Evolutionary conservation across 306 rosid genomes (phyloP), one percentile per base, ranked within the genome.

Genomic region (Pterocarpus macrocarpus): DNA sequence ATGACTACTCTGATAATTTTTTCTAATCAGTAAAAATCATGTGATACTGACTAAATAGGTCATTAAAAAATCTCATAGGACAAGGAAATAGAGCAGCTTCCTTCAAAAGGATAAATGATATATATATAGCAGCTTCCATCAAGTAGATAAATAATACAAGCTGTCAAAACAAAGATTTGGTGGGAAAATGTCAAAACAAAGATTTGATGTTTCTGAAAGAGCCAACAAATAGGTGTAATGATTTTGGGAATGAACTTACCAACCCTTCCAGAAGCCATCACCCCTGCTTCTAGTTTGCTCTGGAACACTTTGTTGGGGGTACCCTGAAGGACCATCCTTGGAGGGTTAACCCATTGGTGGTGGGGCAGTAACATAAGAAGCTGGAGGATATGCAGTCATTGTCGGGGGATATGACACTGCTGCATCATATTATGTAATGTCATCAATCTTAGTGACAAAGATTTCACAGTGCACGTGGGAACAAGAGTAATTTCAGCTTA

Each of bases 221-320:
- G 6, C 52, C 2, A 36, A 2, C 0, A 56, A 68, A 11, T 43
- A 30, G 12, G 41, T 5, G 3, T 2, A 73, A 10, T 35, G 44
- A 57, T 57, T 64, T 49, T 81, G 14, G 52, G 4, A 1, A n/a
- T 15, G 50, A 76, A 52, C 87, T 72, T 7, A 84, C 87, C 91
- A 88, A 78, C 91, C 87, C 44, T 85, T 80, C 87, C 82, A 88
- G 33, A 88, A 88, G 9, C 89, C 89, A 71, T 85, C 89, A 56
- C 89, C 89, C 49, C 68, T 85, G 49, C 57, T 59, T 3, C 73
- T 83, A 8, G 87, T 88, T 80, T 88, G 43, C 2, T 59, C 44
- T 32, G 80, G 56, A 55, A 76, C 63, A 17, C 62, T 75, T 5
- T 71, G 81, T 69, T 87, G 80, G 7, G 84, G 73, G 49, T 72